Conservation (phyloP, 352 stramenopile species). For the Phytophthora fragariaefolia region DNA sequence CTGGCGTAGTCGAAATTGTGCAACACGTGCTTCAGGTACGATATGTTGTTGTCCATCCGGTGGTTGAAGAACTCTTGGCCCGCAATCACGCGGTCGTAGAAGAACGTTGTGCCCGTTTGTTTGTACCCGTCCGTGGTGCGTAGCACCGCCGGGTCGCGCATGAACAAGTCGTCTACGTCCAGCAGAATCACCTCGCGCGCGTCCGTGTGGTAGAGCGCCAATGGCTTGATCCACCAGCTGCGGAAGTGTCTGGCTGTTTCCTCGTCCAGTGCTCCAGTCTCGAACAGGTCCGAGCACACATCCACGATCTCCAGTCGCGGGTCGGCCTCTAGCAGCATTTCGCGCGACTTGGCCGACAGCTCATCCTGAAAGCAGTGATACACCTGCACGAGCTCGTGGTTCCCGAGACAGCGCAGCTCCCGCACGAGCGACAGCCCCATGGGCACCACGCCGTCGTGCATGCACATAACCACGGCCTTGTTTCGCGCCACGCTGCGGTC, state of each 20-base stretch:
- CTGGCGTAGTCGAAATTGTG: slow-evolving; percentile 51
- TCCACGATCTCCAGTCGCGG: slow-evolving; percentile 50
- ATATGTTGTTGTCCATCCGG: slow-evolving; percentile 36
- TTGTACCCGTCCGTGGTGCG: slow-evolving; percentile 47
- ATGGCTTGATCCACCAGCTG: slow-evolving; percentile 71
- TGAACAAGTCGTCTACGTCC: slow-evolving; percentile 61
- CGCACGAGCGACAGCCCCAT: slow-evolving; percentile 55
- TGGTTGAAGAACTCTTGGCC: slow-evolving; percentile 42
- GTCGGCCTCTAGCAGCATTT: slow-evolving; percentile 39
- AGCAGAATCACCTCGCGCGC: slow-evolving; percentile 55
- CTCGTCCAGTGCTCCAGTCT: slow-evolving; percentile 7
- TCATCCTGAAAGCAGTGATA: slow-evolving; percentile 58
- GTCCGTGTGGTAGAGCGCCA: slow-evolving; percentile 59
- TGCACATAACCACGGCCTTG: slow-evolving; percentile 50
- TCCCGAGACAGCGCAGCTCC: slow-evolving; percentile 54
- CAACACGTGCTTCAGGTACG: slow-evolving; percentile 50
- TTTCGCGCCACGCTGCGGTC: slow-evolving; percentile 24
- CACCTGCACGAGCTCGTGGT: slow-evolving; percentile 54
- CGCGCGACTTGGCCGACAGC: slow-evolving; percentile 35
- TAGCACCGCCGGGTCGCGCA: slow-evolving; percentile 50
- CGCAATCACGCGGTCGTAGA: slow-evolving; percentile 65
- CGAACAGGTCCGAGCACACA: slow-evolving; percentile 41
- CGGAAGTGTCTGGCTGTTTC: slow-evolving; percentile 37
- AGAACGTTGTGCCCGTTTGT: slow-evolving; percentile 63
- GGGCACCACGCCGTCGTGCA: slow-evolving; percentile 46